These are phyloP conservation scores for Mucor plumbeus DNA, from an alignment of 371 early-diverging fungal species.

Conservation along the genomic window DNA sequence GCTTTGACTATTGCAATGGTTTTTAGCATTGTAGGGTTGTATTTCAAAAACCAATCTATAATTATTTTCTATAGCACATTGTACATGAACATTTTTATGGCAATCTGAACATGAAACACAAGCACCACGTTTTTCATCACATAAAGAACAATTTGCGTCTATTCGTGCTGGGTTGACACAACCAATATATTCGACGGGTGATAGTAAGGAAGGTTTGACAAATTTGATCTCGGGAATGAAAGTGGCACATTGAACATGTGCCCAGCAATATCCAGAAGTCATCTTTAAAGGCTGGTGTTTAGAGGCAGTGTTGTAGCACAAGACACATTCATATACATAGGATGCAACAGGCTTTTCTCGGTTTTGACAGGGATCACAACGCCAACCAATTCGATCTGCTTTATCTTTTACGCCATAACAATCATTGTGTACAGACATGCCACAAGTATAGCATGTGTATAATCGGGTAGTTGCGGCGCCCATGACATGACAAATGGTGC, in stretches of 20 bases:
- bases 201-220: slow-evolving; percentile 66
- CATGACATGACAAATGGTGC: slow-evolving; percentile 55
- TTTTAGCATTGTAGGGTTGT: slow-evolving; percentile 17
- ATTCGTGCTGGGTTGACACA: slow-evolving; percentile 70
- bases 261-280: slow-evolving; percentile 91
- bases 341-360: slow-evolving; percentile 62
- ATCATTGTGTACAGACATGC: slow-evolving; percentile 66
- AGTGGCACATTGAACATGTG: slow-evolving; percentile 89
- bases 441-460: slow-evolving; percentile 64
- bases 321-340: slow-evolving; percentile 65
- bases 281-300: slow-evolving; percentile 78
- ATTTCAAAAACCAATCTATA: slow-evolving; percentile 55
- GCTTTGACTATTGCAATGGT: slow-evolving; percentile 6
- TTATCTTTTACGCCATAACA: slow-evolving; percentile 51
- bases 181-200: slow-evolving; percentile 80
- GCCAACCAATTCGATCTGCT: slow-evolving; percentile 49
- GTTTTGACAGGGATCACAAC: slow-evolving; percentile 70
- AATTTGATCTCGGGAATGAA: slow-evolving; percentile 82
- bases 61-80: slow-evolving; percentile 55
- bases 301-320: slow-evolving; percentile 54
- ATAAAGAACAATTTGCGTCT: slow-evolving; percentile 59
- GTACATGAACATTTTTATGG: slow-evolving; percentile 42
- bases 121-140: slow-evolving; percentile 47
- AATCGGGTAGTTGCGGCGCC: slow-evolving; percentile 32
- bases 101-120: slow-evolving; percentile 52